Evolutionary conservation across 495 filamentous ascomycete species (phyloP), one percentile per base, ranked within the genome.

Genomic region (Aspergillus affinis): DNA sequence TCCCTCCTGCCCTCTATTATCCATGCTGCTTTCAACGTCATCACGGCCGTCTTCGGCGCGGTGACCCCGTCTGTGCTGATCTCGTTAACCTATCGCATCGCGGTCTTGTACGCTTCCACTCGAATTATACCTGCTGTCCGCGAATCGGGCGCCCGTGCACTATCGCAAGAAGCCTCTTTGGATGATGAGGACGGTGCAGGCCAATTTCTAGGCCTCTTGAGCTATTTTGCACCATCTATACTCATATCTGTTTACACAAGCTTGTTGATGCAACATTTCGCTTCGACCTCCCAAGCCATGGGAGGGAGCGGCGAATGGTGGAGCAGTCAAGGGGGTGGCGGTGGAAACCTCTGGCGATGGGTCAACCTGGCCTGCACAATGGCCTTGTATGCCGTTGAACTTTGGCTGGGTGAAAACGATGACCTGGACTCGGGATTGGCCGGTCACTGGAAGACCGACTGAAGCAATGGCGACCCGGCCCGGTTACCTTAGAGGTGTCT

Each of bases 161-260:
- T 96, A 20, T 88, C 88, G 58, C 85, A 94, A 57, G 92, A 96
- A 68, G 86, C 91, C 13, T 86, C 84, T 29, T 78, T 96, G 26
- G 91, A 96, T 55, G 93, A 97, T 60, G 84, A 81, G 27, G 94
- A 97, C 64, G 90, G 84, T 0, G 91, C 91, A 48, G 88, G 87
- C 61, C 86, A 88, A 59, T 70, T 95, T 6, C 75, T 97, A 19
- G 91, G 87, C 6, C 80, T 96, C 48, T 80, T 97, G 32, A 92
- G 88, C 70, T 96, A 91, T 83, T 97, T 96, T 71, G 91, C 90
- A 30, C 94, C 94, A 0, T 91, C 86, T 30, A 95, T 98, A 53
- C 82, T 98, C 13, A 89, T 98, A 49, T 87, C 93, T 2, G 92
- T 97, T 23, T 98, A 98, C 69, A 98, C 94, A n/a, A 96, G 92